phyloP scores from a whole-genome alignment of 108 stramenopile genomes.

The Conticribra guillardii region DNA sequence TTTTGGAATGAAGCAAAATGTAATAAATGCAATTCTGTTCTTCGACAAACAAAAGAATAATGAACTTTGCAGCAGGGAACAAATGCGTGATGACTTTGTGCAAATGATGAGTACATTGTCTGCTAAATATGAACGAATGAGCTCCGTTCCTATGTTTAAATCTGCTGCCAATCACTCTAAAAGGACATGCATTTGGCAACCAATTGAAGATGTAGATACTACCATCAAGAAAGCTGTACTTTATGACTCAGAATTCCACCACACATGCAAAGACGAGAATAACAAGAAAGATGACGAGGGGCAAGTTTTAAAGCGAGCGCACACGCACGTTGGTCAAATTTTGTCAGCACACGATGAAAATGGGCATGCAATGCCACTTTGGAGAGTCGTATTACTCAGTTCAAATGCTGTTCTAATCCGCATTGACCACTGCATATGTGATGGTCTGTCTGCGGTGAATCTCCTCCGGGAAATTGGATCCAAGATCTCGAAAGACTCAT shows the following conservation, averaged over 20 bases:
- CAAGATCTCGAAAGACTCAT: conserved; percentile 2
- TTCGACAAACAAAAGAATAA: neutral
- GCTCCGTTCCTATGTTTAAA: conserved; percentile 15
- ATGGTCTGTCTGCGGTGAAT: conserved; percentile 18
- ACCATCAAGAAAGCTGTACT: conserved; percentile 8
- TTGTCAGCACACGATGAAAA: conserved; percentile 13
- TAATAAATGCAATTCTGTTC: conserved; percentile 14
- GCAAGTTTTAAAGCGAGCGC: conserved; percentile 8
- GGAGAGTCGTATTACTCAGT: conserved; percentile 24
- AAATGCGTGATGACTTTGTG: conserved; percentile 15
- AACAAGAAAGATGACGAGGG: neutral
- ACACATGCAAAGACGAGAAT: neutral
- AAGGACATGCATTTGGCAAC: conserved; percentile 15
- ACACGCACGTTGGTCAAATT: conserved; percentile 11
- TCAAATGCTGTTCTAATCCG: conserved; percentile 6
- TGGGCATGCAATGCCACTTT: conserved; percentile 20
- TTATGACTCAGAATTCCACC: conserved; percentile 3
- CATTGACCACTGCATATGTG: conserved; percentile 25
- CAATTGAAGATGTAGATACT: neutral
- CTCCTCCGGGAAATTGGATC: conserved; percentile 16
- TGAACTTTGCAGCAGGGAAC: neutral
- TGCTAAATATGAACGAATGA: conserved; percentile 24
- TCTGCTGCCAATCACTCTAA: neutral
- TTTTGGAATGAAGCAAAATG: conserved; percentile 18
- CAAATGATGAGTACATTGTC: conserved; percentile 16